Evolutionary conservation across 2,329 filamentous ascomycete genomes (phyloP).

Genomic region (Paracoccidioides brasiliensis): DNA sequence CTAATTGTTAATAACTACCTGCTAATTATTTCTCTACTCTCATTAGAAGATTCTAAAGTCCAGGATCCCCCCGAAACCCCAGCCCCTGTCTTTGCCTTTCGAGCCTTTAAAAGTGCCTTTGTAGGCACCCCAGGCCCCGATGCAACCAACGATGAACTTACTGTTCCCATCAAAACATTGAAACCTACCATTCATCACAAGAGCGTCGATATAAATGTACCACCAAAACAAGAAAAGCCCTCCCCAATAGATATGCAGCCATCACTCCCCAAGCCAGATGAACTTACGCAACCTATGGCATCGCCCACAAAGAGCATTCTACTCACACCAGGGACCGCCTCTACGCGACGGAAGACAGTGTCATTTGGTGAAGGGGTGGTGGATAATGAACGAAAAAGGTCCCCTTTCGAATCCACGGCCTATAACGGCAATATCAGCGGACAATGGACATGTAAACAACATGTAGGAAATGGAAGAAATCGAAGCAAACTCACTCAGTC

Average conservation of each 20-base stretch:
- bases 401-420: constrained; percentile 30
- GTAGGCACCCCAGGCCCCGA: constrained; percentile 47
- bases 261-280: constrained; percentile 6
- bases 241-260: constrained; percentile 7
- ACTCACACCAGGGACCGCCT: constrained; percentile 48
- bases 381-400: constrained; percentile 42
- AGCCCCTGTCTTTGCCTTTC: constrained; percentile 53
- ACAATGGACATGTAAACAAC: constrained; percentile 8
- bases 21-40: neutral
- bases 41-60: constrained; percentile 13
- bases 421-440: constrained; percentile 37
- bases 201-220: constrained; percentile 5
- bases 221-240: constrained; percentile 13
- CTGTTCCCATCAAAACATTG: constrained; percentile 10
- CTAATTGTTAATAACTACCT: constrained; percentile 3
- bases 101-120: constrained; percentile 46
- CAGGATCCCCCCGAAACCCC: constrained; percentile 50
- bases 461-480: constrained; percentile 11
- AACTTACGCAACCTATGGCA: constrained; percentile 18
- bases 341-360: constrained; percentile 46
- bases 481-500: constrained; percentile 31
- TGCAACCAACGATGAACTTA: constrained; percentile 15
- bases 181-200: constrained; percentile 9
- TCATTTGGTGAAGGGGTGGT: constrained; percentile 46
- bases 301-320: constrained; percentile 51